Evolutionary conservation across 1,139 yeast species (phyloP).

Genomic region (Keqinozyma sinolaborantium): DNA sequence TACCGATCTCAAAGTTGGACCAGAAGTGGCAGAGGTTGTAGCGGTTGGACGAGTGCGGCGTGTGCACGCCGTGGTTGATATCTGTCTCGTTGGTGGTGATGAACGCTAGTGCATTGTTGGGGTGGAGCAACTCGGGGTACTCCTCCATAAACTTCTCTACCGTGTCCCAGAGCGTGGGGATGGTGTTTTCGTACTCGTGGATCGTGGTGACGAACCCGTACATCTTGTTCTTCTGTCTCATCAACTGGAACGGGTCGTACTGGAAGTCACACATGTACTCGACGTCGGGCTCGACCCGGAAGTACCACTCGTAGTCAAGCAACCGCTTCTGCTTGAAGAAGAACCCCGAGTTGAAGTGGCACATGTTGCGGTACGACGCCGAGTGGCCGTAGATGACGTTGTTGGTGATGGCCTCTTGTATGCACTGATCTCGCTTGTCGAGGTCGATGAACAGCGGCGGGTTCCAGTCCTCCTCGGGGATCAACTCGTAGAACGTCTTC

Average conservation of each 20-base stretch:
- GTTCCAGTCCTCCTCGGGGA: constrained; percentile 42
- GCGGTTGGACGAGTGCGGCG: constrained; percentile 33
- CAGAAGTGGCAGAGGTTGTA: constrained; percentile 93
- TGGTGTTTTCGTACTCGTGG: constrained; percentile 44
- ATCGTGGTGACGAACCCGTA: constrained; percentile 45
- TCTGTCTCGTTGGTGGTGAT: constrained; percentile 57
- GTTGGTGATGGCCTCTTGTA: constrained; percentile 18
- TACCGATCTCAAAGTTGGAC: constrained; percentile 91
- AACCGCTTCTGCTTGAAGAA: constrained; percentile 40
- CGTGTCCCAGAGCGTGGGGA: constrained; percentile 75
- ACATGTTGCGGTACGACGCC: constrained; percentile 44
- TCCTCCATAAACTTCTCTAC: constrained; percentile 61
- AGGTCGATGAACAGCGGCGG: constrained; percentile 37
- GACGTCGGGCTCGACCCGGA: constrained; percentile 46
- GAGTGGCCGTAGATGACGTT: constrained; percentile 39
- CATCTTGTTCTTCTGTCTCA: constrained; percentile 31
- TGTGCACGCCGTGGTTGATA: constrained; percentile 20
- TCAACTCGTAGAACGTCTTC: constrained; percentile 46
- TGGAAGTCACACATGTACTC: constrained; percentile 48
- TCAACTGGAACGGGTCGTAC: constrained; percentile 40
- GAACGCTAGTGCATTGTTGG: constrained; percentile 67
- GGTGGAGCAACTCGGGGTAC: constrained; percentile 62
- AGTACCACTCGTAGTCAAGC: constrained; percentile 41
- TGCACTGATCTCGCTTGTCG: constrained; percentile 20
- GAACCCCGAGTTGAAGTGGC: constrained; percentile 46